Percentiles rank a stretch among this genome's conserved stretches.
These are phyloP conservation scores for Kwoniella newhampshirensis DNA, from an alignment of 768 basidiomycete genomes.

Conservation along the genomic window DNA sequence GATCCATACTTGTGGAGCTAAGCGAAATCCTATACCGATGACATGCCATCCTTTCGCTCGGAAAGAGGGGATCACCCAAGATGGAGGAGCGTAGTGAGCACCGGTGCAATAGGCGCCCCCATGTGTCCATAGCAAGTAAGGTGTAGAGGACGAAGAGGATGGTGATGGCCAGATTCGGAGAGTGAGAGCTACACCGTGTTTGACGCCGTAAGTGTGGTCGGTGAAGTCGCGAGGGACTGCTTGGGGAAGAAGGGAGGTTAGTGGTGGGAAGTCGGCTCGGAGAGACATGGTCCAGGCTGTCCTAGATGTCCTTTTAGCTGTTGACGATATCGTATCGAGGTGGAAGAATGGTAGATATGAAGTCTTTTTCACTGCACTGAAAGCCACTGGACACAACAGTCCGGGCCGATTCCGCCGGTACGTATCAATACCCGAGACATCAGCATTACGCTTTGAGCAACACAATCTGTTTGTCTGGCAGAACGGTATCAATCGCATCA, in stretches of 20 bases:
- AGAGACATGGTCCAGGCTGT: too few species aligned
- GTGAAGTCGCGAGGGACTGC: slow-evolving; percentile 11
- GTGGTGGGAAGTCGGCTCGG: neutral
- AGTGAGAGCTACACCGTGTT: slow-evolving; percentile 4
- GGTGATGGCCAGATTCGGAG: slow-evolving; percentile 16
- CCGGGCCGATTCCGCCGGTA: too few species aligned
- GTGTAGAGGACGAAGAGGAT: neutral
- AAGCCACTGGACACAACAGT: too few species aligned
- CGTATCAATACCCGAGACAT: too few species aligned
- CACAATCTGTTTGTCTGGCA: too few species aligned
- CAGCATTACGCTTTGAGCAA: too few species aligned
- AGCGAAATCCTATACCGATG: slow-evolving; percentile 18
- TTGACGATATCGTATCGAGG: too few species aligned
- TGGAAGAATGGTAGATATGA: too few species aligned
- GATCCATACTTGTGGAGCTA: slow-evolving; percentile 14
- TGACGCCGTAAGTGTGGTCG: slow-evolving; percentile 11
- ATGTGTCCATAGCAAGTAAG: slow-evolving; percentile 5
- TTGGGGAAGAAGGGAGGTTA: neutral
- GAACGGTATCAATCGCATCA: too few species aligned
- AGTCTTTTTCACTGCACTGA: too few species aligned
- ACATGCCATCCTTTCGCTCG: slow-evolving; percentile 17
- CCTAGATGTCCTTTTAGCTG: too few species aligned
- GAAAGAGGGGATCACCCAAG: slow-evolving; percentile 23
- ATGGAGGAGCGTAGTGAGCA: slow-evolving; percentile 12
- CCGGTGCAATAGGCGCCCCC: slow-evolving; percentile 15